Evolutionary conservation across 768 basidiomycete species (phyloP), one percentile per base, ranked within the genome.

Genomic region (Cystofilobasidium macerans): DNA sequence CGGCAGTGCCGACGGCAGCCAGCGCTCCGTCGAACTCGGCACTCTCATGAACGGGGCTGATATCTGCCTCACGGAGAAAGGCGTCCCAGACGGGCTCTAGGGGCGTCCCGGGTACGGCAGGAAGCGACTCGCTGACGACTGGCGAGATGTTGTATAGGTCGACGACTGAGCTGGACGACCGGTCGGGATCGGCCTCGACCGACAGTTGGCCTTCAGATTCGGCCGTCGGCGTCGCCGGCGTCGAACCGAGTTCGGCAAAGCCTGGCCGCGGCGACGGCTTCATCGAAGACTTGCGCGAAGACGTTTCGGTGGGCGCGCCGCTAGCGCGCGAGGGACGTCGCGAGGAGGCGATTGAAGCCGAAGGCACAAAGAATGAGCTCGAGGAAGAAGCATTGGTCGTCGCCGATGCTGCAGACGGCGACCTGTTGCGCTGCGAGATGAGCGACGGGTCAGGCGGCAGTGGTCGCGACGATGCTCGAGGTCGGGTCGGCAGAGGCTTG

Each of bases 351-450:
- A 51, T 51, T 12, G 48, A 51, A 8, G 48, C 48, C n/a, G 48
- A 51, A 5, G 48, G 48, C n/a, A 51, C 48, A 24, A 26, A 51
- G 48, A 51, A 51, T 3, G 24, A 26, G 48, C 48, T 51, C 48
- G 48, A 24, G n/a, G 48, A 5, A 16, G 48, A 51, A 8, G 9
- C 48, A 6, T 3, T 8, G n/a, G 48, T 51, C 24, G 48, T 16
- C 24, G 48, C n/a, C 6, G 48, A 51, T 24, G 48, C 48, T 12
- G 8, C 48, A 24, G 48, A 51, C 48, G 48, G 24, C 24, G 48
- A 51, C 48, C 48, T 22, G 48, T 51, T 9, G n/a, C 48, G 48
- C 48, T 51, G 48, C 24, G 48, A 26, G 48, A 51, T 51, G 28
- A 51, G 48, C n/a, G 48, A 9, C 24, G 48, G 48, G 48, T 51